Evolutionary conservation across 768 basidiomycete species (phyloP).

Genomic region (Erythrobasidium yunnanense): DNA sequence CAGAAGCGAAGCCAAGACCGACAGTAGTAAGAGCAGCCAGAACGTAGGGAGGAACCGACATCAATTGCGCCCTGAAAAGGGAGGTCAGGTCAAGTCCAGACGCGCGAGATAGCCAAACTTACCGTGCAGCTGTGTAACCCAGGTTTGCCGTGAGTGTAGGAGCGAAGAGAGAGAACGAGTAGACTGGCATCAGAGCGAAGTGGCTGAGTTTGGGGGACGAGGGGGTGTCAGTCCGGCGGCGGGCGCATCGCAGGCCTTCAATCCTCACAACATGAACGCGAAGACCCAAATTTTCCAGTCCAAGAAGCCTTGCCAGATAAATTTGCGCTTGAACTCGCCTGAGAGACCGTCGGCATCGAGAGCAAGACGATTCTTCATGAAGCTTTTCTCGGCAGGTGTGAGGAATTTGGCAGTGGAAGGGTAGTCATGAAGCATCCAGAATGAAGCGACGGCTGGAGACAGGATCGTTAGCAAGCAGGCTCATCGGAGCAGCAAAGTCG

Average conservation of each 20-base stretch:
- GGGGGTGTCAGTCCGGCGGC: too few relatives aligned
- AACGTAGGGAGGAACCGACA: conserved; percentile 66
- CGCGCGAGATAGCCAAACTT: too few relatives aligned
- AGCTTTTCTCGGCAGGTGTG: conserved; percentile 57
- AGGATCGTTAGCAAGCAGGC: conserved; percentile 60
- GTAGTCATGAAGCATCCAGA: conserved; percentile 72
- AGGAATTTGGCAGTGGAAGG: conserved; percentile 72
- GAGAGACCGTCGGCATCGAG: conserved; percentile 61
- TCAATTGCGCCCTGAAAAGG: conserved; percentile 63
- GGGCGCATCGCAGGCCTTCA: too few relatives aligned
- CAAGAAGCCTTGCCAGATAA: background rate
- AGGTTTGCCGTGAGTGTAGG: conserved; percentile 58
- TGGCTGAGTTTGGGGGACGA: too few relatives aligned
- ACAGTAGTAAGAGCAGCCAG: conserved; percentile 56
- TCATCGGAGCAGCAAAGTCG: too few relatives aligned
- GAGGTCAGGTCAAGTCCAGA: too few relatives aligned
- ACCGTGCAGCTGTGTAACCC: conserved; percentile 44
- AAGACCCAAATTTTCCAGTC: conserved; percentile 20
- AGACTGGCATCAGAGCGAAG: conserved; percentile 53
- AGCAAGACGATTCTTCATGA: conserved; percentile 58
- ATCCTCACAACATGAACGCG: conserved; percentile 27
- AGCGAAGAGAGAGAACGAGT: conserved; percentile 66
- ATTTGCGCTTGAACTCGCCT: conserved; percentile 4
- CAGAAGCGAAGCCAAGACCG: conserved; percentile 54
- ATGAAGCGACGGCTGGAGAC: conserved; percentile 56